A percentile compares a stretch with the other conserved stretches of the same genome.
Evolutionary conservation across 2,329 filamentous ascomycete species (phyloP).

Genomic region (Trichoderma endophyticum): DNA sequence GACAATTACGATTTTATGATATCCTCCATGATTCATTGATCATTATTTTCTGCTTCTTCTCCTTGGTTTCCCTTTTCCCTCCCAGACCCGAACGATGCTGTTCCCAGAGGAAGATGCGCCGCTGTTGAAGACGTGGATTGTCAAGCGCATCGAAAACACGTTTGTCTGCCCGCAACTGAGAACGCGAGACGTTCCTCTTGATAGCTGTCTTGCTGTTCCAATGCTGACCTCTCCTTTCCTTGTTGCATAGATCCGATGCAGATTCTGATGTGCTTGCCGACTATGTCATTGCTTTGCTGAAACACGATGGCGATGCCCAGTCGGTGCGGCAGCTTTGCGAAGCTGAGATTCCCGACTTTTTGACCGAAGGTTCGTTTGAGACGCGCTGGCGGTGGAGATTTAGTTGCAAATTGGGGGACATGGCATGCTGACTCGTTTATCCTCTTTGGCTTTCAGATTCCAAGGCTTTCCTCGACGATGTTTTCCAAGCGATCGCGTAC

Average conservation of each 20-base stretch:
- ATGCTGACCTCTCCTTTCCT: constrained; percentile 8
- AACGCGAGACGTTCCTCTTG: not conserved
- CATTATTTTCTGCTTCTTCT: not conserved
- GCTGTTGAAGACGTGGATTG: constrained; percentile 71
- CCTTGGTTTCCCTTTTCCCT: not conserved
- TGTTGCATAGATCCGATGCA: constrained; percentile 64
- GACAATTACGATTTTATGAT: not conserved
- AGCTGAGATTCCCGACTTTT: constrained; percentile 70
- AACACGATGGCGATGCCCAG: constrained; percentile 64
- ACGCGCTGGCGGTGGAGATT: not conserved
- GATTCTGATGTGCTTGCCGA: constrained; percentile 80
- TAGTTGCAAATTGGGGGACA: not conserved
- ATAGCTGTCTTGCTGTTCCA: not conserved
- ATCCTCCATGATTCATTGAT: not conserved
- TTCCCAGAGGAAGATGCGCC: constrained; percentile 61
- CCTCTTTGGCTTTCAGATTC: constrained; percentile 28
- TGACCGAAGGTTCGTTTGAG: constrained; percentile 55
- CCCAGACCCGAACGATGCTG: constrained; percentile 45
- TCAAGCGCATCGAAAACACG: constrained; percentile 74
- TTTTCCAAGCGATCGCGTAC: constrained; percentile 63
- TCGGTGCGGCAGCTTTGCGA: constrained; percentile 66
- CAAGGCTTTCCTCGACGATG: constrained; percentile 63
- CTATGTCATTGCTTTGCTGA: constrained; percentile 75
- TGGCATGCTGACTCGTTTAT: not conserved
- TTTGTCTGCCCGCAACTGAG: constrained; percentile 39